Conservation (phyloP, 2,329 filamentous ascomycete species). For the Bipolaris oryzae region DNA sequence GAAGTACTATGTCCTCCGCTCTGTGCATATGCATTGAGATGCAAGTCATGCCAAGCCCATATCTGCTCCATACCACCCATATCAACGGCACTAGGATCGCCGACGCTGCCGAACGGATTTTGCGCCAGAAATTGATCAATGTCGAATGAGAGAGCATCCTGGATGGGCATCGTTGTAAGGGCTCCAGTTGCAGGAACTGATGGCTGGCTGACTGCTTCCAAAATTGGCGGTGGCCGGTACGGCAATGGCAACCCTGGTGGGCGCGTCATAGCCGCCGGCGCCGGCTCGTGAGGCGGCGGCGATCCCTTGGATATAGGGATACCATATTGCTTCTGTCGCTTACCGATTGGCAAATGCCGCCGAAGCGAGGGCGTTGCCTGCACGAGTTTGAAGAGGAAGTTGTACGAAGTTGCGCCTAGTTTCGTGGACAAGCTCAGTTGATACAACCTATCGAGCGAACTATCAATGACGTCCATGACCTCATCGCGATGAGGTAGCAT, state of each 20-base stretch:
- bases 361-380: conserved; percentile 35
- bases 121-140: conserved; percentile 39
- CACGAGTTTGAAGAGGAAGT: conserved; percentile 40
- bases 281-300: conserved; percentile 3
- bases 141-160: conserved; percentile 34
- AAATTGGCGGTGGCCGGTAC: neutral
- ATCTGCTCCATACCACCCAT: conserved; percentile 43
- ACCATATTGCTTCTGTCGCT: conserved; percentile 25
- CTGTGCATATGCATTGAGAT: conserved; percentile 26
- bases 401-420: conserved; percentile 38
- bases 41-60: conserved; percentile 41
- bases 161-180: conserved; percentile 3
- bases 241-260: neutral
- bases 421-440: conserved; percentile 39
- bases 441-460: conserved; percentile 37
- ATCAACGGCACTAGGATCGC: conserved; percentile 20
- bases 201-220: neutral
- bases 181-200: neutral
- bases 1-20: neutral
- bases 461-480: conserved; percentile 50
- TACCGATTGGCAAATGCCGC: conserved; percentile 15
- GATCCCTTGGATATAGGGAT: neutral
- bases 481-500: conserved; percentile 52
- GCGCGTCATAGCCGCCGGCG: neutral
- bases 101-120: conserved; percentile 29